These are phyloP conservation scores for Trypanosoma brucei DNA, from an alignment of 208 protist genomes.

Conservation along the genomic window DNA sequence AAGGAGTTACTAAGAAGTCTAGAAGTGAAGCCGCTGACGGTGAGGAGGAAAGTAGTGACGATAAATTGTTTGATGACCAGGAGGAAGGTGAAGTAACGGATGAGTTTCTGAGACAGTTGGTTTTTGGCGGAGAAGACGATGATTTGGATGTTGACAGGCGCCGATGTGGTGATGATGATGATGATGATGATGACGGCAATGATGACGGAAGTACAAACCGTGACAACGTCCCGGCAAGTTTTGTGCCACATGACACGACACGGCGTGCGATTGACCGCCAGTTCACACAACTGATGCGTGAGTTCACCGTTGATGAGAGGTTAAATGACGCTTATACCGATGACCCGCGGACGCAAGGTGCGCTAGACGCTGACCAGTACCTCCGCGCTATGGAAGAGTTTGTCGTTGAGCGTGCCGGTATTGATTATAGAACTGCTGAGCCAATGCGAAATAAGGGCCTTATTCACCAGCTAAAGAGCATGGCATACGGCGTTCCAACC, in stretches of 20 bases:
- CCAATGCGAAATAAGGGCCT: constrained; percentile 76
- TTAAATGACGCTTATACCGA: constrained; percentile 69
- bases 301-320: constrained; percentile 65
- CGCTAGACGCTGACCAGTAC: constrained; percentile 72
- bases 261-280: constrained; percentile 50
- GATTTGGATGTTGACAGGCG: constrained; percentile 9
- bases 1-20: neutral
- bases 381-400: constrained; percentile 78
- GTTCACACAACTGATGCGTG: constrained; percentile 69
- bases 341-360: constrained; percentile 73
- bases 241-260: constrained; percentile 32
- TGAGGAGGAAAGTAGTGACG: constrained; percentile 37
- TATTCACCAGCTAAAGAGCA: constrained; percentile 67
- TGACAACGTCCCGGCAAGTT: constrained; percentile 27
- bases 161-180: neutral
- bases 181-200: too few relatives aligned
- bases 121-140: constrained; percentile 41
- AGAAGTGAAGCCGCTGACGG: constrained; percentile 11
- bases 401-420: constrained; percentile 60
- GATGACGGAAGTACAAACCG: too few relatives aligned
- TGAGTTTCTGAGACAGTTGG: constrained; percentile 74
- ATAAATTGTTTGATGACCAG: constrained; percentile 76
- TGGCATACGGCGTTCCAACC: constrained; percentile 46
- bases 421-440: constrained; percentile 62
- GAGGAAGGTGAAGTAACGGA: constrained; percentile 82